Base-by-base conservation (phyloP, 768 basidiomycete species). In the Boletus tylopilopsis region DNA sequence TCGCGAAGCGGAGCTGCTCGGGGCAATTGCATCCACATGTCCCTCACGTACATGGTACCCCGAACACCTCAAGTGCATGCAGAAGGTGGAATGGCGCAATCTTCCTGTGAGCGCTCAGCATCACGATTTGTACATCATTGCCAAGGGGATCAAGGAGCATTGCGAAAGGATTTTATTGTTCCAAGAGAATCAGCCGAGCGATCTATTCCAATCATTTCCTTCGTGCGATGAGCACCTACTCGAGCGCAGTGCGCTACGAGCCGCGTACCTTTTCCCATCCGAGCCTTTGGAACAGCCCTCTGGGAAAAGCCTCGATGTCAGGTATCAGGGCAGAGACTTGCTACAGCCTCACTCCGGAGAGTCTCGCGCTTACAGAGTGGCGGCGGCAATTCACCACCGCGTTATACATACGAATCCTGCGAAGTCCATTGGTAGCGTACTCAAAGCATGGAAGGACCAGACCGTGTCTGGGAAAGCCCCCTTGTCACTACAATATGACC, bases 11-110 rank as follows among this genome's bases (percentile, higher is more conserved):
- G 48, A 57, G 12, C 59, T 75, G 30, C 56, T 79, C 18, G 48
- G 51, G 9, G 45, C 57, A 32, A 74, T 78, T 23, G 53, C 55
- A 5, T 47, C 56, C 8, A 53, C 79, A 12, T 67, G 60, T 18
- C 71, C 76, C 1, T 21, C n/a, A 4, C 56, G 75, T 10, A 37
- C 40, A 6, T 79, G 67, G 55, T 71, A 76, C 58, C 74, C 77
- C 0, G n/a, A n/a, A n/a, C 10, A 52, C 42, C 45, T 43, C 37
- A 23, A 39, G 21, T n/a, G 49, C 16, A 56, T 56, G 53, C 54
- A 51, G n/a, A 49, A 41, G 27, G 53, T 56, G 18, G 36, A 27
- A 10, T 55, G 55, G 55, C 36, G 29, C 3, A n/a, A 39, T 18
- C 55, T 56, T 13, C 53, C 55, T 1, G 44, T 41, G n/a, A 42